phyloP scores from a whole-genome alignment of 78 protist genomes.

The Chrysochromulina tobinii region DNA sequence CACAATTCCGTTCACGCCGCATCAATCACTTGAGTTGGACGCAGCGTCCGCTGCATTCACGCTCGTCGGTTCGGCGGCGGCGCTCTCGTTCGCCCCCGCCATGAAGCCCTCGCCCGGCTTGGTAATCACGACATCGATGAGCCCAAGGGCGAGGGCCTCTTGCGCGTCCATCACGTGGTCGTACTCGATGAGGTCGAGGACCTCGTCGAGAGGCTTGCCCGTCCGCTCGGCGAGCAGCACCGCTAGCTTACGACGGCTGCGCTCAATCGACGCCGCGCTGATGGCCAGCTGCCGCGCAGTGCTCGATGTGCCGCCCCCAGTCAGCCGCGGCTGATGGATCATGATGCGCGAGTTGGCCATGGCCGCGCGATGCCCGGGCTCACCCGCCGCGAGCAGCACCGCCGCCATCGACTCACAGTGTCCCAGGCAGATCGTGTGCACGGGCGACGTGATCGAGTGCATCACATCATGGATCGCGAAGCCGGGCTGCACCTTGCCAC shows the following conservation, averaged over 20 bases:
- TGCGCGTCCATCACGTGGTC: background rate
- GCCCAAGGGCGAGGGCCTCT: background rate
- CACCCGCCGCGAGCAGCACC: background rate
- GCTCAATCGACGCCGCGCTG: background rate
- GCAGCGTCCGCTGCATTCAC: too few relatives aligned
- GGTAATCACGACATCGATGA: background rate
- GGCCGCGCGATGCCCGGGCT: background rate
- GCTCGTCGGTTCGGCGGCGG: too few relatives aligned
- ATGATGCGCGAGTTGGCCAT: background rate
- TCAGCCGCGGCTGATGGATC: background rate
- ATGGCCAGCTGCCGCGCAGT: background rate
- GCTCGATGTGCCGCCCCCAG: background rate
- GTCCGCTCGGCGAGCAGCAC: background rate
- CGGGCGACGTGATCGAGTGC: background rate
- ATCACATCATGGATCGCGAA: background rate
- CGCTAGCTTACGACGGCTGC: background rate
- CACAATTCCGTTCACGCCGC: too few relatives aligned
- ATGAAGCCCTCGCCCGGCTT: too few relatives aligned
- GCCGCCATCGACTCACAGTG: constrained; percentile 14
- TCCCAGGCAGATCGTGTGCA: background rate
- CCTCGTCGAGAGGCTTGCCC: background rate
- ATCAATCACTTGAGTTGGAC: too few relatives aligned
- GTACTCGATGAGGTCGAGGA: background rate
- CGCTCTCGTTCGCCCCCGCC: too few relatives aligned
- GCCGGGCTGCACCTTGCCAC: constrained; percentile 12